phyloP scores from a whole-genome alignment of 2,329 filamentous ascomycete genomes.

The Aspergillus uvarum region DNA sequence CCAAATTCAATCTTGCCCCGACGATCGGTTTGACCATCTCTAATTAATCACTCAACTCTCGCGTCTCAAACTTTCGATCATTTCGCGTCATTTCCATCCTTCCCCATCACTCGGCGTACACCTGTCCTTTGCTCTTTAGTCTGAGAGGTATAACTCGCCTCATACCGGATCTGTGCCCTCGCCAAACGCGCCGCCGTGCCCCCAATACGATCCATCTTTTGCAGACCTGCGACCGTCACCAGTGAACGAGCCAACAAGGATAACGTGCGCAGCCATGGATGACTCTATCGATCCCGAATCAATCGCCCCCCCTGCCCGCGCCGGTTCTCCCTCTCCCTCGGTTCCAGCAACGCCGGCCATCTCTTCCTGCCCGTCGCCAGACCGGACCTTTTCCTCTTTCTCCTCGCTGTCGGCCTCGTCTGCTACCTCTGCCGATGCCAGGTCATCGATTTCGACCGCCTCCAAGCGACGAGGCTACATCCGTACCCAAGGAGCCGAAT shows the following conservation, averaged over 20 bases:
- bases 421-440: slow-evolving; percentile 42
- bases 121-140: slow-evolving; percentile 18
- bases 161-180: slow-evolving; percentile 8
- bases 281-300: slow-evolving; percentile 24
- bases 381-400: slow-evolving; percentile 47
- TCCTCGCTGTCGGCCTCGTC: slow-evolving; percentile 49
- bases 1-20: slow-evolving; percentile 19
- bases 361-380: slow-evolving; percentile 45
- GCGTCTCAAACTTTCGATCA: slow-evolving; percentile 9
- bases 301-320: slow-evolving; percentile 29
- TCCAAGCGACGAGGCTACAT: slow-evolving; percentile 75
- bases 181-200: slow-evolving; percentile 1
- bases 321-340: slow-evolving; percentile 42
- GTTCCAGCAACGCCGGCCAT: slow-evolving; percentile 45
- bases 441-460: slow-evolving; percentile 44
- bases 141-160: slow-evolving; percentile 8
- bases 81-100: slow-evolving; percentile 8
- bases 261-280: slow-evolving; percentile 27
- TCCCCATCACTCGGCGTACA: slow-evolving; percentile 15
- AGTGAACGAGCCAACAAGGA: slow-evolving; percentile 7
- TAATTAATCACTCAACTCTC: slow-evolving; percentile 9
- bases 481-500: slow-evolving; percentile 81
- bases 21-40: slow-evolving; percentile 21
- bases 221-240: slow-evolving; percentile 1
- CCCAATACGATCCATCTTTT: slow-evolving; percentile 10